Evolutionary conservation across 176 grass and related monocot species (phyloP), one percentile per base, ranked within the genome.

Genomic region (Eragrostis nindensis): DNA sequence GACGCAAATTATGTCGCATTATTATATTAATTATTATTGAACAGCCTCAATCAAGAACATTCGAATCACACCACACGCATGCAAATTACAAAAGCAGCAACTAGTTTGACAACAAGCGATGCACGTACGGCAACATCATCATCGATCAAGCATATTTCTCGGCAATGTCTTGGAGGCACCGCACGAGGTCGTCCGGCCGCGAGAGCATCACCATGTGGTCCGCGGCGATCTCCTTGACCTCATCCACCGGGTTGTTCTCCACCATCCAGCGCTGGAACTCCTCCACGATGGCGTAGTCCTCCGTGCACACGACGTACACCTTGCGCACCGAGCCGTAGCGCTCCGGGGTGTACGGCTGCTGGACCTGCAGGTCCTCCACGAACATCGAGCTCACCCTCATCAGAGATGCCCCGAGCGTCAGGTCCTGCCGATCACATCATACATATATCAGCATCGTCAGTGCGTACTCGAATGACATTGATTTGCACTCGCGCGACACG

Each of bases 151-250:
- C 76, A 19, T 89, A 82, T 13, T 56, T 65, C 2, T 74, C 36
- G 12, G 55, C 67, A 75, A 98, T 79, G 2, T 89, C 88, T 0
- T 4, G 25, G 66, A 98, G 70, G 62, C 70, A 84, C 6, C 16
- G 8, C 16, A 7, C 67, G 0, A 94, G 88, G 18, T 94, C 73
- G 3, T 66, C 2, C 0, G 95, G 95, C 1, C 27, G 53, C 1
- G 92, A 98, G 24, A 98, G 39, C 90, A 93, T 87, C 2, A 82
- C 53, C 88, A 86, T 61, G 40, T 98, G 95, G 62, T 98, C 95
- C 0, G 90, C 76, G 7, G 27, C 66, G 43, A 89, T 84, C 55
- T 84, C 84, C 86, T 24, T 88, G 10, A 92, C 92, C 86, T 91
- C 92, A 0, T 91, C 73, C 24, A 87, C 78, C 3, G 70, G 78